A percentile compares a stretch with the other conserved stretches of the same genome.
phyloP scores from a whole-genome alignment of 129 eudicot species.

The Solidago caesia region DNA sequence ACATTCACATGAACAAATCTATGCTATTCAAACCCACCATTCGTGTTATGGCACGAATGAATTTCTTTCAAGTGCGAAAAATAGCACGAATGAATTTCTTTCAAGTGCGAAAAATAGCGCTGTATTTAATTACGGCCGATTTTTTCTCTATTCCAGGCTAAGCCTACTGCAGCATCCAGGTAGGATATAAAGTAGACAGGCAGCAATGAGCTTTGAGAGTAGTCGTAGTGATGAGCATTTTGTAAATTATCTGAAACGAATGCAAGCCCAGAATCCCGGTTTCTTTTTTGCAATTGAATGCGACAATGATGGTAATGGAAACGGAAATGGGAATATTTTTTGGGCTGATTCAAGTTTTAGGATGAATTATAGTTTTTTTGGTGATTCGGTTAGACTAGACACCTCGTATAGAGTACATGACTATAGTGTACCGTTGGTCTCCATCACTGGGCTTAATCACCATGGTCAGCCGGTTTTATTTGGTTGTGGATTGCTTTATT shows the following conservation, averaged over 20 bases:
- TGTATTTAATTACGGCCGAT: too few relatives aligned
- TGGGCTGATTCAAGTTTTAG: constrained; percentile 66
- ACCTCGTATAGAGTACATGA: constrained; percentile 40
- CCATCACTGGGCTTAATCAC: constrained; percentile 75
- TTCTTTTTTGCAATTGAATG: constrained; percentile 50
- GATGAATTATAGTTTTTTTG: constrained; percentile 60
- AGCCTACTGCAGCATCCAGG: too few relatives aligned
- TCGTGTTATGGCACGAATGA: too few relatives aligned
- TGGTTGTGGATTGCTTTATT: constrained; percentile 64
- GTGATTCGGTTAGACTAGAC: constrained; percentile 70
- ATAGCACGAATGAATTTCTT: too few relatives aligned
- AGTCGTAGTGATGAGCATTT: constrained; percentile 25
- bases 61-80: too few relatives aligned
- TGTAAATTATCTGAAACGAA: constrained; percentile 55
- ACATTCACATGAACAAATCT: too few relatives aligned
- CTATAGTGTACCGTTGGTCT: constrained; percentile 50
- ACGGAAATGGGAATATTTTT: constrained; percentile 41
- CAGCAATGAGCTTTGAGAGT: constrained; percentile 8
- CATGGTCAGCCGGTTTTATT: constrained; percentile 74
- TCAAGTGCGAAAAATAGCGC: too few relatives aligned
- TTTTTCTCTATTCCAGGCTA: too few relatives aligned
- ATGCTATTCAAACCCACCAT: too few relatives aligned
- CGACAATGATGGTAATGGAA: constrained; percentile 27
- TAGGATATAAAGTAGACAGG: constrained; percentile 2
- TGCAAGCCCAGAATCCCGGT: constrained; percentile 54